These are phyloP conservation scores for Fusarium sp. DNA, from an alignment of 2,329 filamentous ascomycete species.

Conservation along the genomic window DNA sequence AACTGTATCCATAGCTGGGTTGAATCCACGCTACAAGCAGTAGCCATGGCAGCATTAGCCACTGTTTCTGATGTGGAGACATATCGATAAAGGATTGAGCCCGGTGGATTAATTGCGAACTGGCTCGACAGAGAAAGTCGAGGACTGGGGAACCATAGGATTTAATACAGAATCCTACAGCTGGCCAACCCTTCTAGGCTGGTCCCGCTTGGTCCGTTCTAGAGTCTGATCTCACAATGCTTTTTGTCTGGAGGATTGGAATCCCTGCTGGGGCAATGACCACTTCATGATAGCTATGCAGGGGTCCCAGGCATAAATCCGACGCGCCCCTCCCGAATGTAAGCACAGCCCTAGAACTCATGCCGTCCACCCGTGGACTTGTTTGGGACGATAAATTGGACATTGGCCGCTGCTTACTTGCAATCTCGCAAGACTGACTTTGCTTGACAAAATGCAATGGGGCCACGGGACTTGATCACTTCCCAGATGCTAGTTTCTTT, in stretches of 20 bases:
- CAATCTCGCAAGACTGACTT: neutral
- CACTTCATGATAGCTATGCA: neutral
- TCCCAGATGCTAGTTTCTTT: neutral
- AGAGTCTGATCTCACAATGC: neutral
- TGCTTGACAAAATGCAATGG: neutral
- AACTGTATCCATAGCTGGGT: neutral
- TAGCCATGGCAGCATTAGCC: constrained; percentile 1
- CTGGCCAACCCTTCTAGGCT: neutral
- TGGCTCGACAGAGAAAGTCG: neutral
- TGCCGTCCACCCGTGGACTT: neutral
- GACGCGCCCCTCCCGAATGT: neutral
- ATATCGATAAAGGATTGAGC: neutral
- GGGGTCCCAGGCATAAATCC: neutral
- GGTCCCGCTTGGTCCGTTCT: neutral
- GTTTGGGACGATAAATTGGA: neutral
- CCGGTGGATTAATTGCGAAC: neutral
- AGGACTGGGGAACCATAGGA: neutral
- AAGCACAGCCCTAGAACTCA: neutral
- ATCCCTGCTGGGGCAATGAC: neutral
- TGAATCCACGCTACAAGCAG: neutral
- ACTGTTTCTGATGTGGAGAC: constrained; percentile 5
- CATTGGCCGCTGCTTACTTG: neutral
- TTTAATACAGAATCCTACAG: constrained; percentile 3
- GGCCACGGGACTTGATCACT: neutral
- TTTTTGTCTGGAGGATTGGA: neutral